Base-by-base conservation (phyloP, 495 filamentous ascomycete genomes). In the Acidiella bohemica region DNA sequence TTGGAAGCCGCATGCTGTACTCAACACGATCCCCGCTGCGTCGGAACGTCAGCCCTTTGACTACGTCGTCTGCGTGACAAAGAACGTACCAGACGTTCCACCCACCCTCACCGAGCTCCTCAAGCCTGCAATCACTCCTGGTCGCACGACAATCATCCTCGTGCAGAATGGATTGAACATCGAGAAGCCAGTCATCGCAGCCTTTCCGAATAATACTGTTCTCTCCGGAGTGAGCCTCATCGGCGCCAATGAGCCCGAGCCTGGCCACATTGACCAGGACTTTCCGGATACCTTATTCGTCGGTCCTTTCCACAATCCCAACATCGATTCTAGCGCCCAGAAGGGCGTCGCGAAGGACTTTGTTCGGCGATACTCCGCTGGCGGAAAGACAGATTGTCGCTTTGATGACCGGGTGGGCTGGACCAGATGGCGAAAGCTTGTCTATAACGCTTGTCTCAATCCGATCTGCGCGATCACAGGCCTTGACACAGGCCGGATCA, bases 101-200 rank as follows among this genome's bases (percentile, higher is more conserved):
- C 66, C 72, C 26, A 49, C 62, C 12, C 46, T 61, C 1, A 55
- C 56, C 13, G 50, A 59, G 11, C 58, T 81, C 20, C 65, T 76
- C 16, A 46, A 48, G 2, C 65, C 77, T 7, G 68, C 73, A n/a
- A 53, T 70, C 4, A 67, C 65, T 0, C 56, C 61, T 0, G 53
- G 61, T 2, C 52, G 67, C 23, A 70, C 74, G 1, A 56, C 58
- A 4, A 69, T 79, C 29, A 59, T 74, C 0, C 61, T 80, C 1
- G 59, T 73, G 22, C 76, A 80, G 51, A 80, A 79, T 45, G 76
- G 75, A 1, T 59, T 80, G 10, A 71, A 73, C 46, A 76, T 80
- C 47, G 75, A 79, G 47, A 61, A 60, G 3, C 75, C 73, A 0
- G 45, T 78, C 11, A 44, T 69, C 23, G 36, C 44, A 2, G 52